These are phyloP conservation scores for Phanerodontia chrysosporium DNA, from an alignment of 768 basidiomycete genomes.

Conservation along the genomic window DNA sequence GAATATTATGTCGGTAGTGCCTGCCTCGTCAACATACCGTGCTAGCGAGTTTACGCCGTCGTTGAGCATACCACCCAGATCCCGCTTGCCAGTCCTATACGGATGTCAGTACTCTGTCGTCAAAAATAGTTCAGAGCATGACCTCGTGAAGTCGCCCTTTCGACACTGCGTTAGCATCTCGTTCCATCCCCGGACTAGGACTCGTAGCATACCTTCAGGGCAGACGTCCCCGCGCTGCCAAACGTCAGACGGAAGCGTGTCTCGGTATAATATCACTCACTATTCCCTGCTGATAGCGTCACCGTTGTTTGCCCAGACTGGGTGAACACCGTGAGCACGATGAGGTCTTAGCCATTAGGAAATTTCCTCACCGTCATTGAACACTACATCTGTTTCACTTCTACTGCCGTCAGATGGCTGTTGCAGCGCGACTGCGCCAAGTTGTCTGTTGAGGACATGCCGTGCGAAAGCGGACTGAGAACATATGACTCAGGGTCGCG, in stretches of 20 bases:
- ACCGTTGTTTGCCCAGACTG: conserved; percentile 98
- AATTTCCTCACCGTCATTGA: conserved; percentile 69
- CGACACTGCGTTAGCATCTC: neutral
- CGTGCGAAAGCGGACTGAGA: conserved; percentile 86
- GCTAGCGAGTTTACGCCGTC: conserved; percentile 95
- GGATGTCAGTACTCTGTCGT: neutral
- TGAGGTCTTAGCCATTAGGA: no score
- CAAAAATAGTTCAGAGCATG: neutral
- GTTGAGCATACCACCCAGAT: conserved; percentile 85
- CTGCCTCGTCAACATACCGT: conserved; percentile 37
- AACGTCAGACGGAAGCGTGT: conserved; percentile 16
- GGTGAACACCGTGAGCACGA: conserved; percentile 1
- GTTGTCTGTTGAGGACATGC: conserved; percentile 69
- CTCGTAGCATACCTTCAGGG: conserved; percentile 68
- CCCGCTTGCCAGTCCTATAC: conserved; percentile 88
- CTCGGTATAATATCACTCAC: conserved; percentile 36
- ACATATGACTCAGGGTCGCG: conserved; percentile 2
- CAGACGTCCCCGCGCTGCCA: conserved; percentile 89
- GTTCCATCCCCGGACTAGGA: neutral
- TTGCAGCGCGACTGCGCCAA: conserved; percentile 67
- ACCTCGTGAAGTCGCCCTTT: conserved; percentile 88
- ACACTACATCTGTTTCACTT: conserved; percentile 63
- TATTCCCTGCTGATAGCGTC: conserved; percentile 90
- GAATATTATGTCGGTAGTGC: neutral
- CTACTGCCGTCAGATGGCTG: conserved; percentile 49